These are phyloP conservation scores for Linum lewisii DNA, from an alignment of 345 rosid genomes.

Conservation along the genomic window DNA sequence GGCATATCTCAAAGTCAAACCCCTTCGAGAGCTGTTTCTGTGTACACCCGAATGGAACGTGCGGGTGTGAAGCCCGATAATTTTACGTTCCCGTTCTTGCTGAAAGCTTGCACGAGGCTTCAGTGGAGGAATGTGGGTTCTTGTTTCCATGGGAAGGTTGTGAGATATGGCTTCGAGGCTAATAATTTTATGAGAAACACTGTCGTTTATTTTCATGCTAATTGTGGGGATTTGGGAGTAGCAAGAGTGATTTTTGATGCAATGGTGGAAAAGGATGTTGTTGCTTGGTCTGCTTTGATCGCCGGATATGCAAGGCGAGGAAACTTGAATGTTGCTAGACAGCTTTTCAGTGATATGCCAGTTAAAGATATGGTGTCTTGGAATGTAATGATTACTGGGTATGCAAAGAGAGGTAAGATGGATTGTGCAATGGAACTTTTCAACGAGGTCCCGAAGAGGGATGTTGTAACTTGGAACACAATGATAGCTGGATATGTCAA, in stretches of 20 bases:
- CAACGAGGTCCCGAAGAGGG: constrained; percentile 39
- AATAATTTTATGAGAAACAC: constrained; percentile 50
- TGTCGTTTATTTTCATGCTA: constrained; percentile 53
- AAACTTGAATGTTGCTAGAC: constrained; percentile 36
- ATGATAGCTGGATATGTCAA: constrained; percentile 56
- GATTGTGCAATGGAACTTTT: constrained; percentile 51
- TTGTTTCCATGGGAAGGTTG: constrained; percentile 50
- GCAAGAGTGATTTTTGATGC: constrained; percentile 46
- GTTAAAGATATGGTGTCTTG: constrained; percentile 64
- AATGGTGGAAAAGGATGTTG: constrained; percentile 40
- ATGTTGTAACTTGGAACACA: constrained; percentile 69
- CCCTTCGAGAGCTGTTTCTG: constrained; percentile 28
- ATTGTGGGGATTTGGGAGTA: constrained; percentile 46
- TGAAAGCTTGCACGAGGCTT: constrained; percentile 58
- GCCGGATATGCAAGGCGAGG: constrained; percentile 71
- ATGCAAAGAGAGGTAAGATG: constrained; percentile 44
- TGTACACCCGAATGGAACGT: constrained; percentile 47
- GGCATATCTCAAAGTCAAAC: constrained; percentile 46
- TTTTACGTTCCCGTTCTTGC: constrained; percentile 54
- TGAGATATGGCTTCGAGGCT: constrained; percentile 41
- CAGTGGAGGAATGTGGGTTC: constrained; percentile 40
- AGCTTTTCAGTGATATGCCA: constrained; percentile 56
- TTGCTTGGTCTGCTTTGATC: constrained; percentile 74
- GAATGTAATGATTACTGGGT: constrained; percentile 74
- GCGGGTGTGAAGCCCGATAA: constrained; percentile 34